Evolutionary conservation across 441 rosid species (phyloP).

Genomic region (Omphalea diandra): DNA sequence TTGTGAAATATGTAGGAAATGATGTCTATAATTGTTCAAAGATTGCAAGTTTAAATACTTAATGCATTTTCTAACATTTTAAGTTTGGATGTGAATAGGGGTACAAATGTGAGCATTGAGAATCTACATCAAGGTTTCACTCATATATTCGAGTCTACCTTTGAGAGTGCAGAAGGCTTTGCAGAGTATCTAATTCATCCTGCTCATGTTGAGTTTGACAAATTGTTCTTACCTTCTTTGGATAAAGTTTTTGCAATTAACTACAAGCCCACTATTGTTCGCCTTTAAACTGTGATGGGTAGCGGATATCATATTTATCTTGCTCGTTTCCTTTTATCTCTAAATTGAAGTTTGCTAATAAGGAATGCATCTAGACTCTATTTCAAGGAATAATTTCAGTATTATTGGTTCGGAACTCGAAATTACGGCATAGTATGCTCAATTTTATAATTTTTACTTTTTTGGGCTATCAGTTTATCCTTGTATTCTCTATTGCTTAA

Average conservation of each 20-base stretch:
- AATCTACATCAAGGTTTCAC: constrained; percentile 66
- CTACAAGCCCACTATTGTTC: constrained; percentile 49
- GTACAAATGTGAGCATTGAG: constrained; percentile 60
- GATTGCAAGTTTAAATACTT: background rate
- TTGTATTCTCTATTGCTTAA: too few relatives aligned
- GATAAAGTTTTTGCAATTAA: constrained; percentile 56
- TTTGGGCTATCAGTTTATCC: background rate
- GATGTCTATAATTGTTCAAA: too few relatives aligned
- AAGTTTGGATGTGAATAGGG: constrained; percentile 36
- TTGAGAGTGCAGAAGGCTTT: constrained; percentile 52
- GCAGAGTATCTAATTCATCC: constrained; percentile 58
- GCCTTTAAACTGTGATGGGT: constrained; percentile 18
- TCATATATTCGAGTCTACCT: constrained; percentile 55
- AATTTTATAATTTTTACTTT: too few relatives aligned
- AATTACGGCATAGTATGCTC: too few relatives aligned
- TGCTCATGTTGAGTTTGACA: constrained; percentile 50
- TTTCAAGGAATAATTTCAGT: background rate
- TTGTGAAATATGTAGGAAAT: too few relatives aligned
- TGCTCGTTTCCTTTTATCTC: background rate
- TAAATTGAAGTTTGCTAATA: background rate
- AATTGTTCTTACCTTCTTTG: constrained; percentile 33
- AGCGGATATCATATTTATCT: background rate
- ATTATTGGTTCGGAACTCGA: background rate
- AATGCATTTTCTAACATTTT: background rate
- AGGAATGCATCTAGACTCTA: background rate